Conservation (phyloP, 148 eudicot species). For the Vaccinium corymbosum region DNA sequence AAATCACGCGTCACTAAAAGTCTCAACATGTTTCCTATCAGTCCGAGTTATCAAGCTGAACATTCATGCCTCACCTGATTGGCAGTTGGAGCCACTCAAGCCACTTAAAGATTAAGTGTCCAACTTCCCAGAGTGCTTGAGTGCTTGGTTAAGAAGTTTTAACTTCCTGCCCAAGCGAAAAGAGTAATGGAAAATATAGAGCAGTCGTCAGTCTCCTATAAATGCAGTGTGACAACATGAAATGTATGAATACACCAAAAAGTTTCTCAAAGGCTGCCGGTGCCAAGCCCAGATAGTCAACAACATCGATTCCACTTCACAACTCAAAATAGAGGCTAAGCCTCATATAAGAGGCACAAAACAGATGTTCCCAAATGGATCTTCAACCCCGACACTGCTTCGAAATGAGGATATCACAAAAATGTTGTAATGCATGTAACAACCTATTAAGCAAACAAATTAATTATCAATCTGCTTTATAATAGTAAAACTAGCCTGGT, state of each 20-base stretch:
- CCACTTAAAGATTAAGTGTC: constrained; percentile 44
- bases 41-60: constrained; percentile 18
- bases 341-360: neutral
- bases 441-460: neutral
- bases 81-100: constrained; percentile 58
- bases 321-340: neutral
- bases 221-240: constrained; percentile 16
- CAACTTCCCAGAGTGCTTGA: constrained; percentile 37
- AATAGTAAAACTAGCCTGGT: neutral
- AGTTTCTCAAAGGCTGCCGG: neutral
- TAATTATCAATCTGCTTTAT: neutral
- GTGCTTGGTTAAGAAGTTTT: constrained; percentile 31
- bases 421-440: neutral
- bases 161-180: constrained; percentile 46
- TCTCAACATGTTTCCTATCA: neutral
- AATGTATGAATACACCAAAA: neutral
- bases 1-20: neutral
- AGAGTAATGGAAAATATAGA: constrained; percentile 28
- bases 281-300: neutral
- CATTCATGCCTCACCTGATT: constrained; percentile 40
- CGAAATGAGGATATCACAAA: neutral
- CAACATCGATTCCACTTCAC: neutral
- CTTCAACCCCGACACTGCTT: neutral
- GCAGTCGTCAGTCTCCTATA: constrained; percentile 29
- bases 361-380: neutral